Evolutionary conservation across 108 stramenopile genomes (phyloP), one percentile per base, ranked within the genome.

Genomic region (Cyclotella cryptica): DNA sequence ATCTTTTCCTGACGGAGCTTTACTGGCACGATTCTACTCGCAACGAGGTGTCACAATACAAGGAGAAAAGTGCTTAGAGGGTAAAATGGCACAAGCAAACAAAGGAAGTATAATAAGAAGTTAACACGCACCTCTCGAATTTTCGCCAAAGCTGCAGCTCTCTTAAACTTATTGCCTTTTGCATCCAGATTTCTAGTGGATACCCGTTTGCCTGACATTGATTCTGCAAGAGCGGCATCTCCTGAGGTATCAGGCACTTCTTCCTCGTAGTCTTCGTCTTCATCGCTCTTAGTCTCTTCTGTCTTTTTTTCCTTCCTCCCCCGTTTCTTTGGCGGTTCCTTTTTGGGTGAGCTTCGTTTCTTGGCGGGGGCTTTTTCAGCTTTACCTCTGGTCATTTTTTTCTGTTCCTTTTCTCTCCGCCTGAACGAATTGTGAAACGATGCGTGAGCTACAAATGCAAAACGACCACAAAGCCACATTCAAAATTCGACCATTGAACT

Each of bases 181-280:
- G 83, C 90, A 81, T 93, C 92, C 52, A 87, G 83, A 73, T 96
- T 88, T 45, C 79, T 77, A 13, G 74, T 74, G 28, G 92, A 91
- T 71, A 88, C 90, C 41, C 94, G 84, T 49, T 83, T 85, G 0
- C 78, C 81, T 4, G 87, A 46, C 75, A 92, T 75, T 17, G 85
- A 69, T 49, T 72, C 76, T 13, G 95, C 92, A 13, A 96, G 27
- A 15, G 78, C 86, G 39, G 79, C 91, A 75, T 94, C 93, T 12
- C 54, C 84, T 30, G 75, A 71, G 18, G 82, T 83, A 63, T 90
- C 90, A 17, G 74, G 81, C 30, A 63, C 58, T 8, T 79, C 85
- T 19, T 87, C 76, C 19, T 71, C 68, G 46, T 82, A 79, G 43
- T 87, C 85, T 27, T 87, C 76, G 19, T 71, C 68, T 53, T 82